Conservation (phyloP, 148 eudicot genomes). For the Rhododendron ferrugineum region DNA sequence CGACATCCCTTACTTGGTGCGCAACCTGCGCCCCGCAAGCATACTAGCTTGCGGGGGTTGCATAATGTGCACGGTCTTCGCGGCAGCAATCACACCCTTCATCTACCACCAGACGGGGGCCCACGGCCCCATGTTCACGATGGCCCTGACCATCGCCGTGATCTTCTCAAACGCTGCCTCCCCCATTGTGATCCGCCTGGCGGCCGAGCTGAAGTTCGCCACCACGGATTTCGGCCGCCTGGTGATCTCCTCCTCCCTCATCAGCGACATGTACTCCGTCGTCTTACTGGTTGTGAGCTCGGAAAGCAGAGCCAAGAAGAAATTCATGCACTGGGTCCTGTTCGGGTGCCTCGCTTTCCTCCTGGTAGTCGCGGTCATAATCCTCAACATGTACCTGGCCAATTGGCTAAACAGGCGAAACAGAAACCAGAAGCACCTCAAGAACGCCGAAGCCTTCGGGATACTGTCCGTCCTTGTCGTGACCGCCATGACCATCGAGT, state of each 20-base stretch:
- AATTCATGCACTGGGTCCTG: constrained; percentile 22
- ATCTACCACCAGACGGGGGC: constrained; percentile 19
- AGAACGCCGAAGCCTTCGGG: constrained; percentile 50
- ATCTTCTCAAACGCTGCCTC: constrained; percentile 58
- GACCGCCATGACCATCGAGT: constrained; percentile 64
- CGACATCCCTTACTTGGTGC: constrained; percentile 57
- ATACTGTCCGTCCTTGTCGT: constrained; percentile 51
- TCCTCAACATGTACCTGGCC: constrained; percentile 43
- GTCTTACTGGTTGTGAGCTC: constrained; percentile 29
- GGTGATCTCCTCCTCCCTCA: constrained; percentile 53
- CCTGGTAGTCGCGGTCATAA: constrained; percentile 37
- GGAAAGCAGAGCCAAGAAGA: constrained; percentile 9
- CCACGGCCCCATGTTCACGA: constrained; percentile 21
- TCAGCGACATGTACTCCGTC: constrained; percentile 48
- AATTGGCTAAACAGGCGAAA: constrained; percentile 61
- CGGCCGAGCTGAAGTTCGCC: constrained; percentile 56
- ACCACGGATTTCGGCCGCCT: constrained; percentile 72
- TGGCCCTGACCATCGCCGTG: constrained; percentile 37
- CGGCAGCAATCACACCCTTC: constrained; percentile 45
- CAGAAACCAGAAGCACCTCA: constrained; percentile 52
- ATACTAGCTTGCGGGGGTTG: constrained; percentile 43
- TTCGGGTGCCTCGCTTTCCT: constrained; percentile 15
- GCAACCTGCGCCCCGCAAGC: constrained; percentile 51
- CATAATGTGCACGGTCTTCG: constrained; percentile 45
- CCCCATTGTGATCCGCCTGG: constrained; percentile 67